A percentile compares a stretch with the other conserved stretches of the same genome.
phyloP scores from a whole-genome alignment of 2,329 filamentous ascomycete species.

The Chrysoporthe austroafricana region DNA sequence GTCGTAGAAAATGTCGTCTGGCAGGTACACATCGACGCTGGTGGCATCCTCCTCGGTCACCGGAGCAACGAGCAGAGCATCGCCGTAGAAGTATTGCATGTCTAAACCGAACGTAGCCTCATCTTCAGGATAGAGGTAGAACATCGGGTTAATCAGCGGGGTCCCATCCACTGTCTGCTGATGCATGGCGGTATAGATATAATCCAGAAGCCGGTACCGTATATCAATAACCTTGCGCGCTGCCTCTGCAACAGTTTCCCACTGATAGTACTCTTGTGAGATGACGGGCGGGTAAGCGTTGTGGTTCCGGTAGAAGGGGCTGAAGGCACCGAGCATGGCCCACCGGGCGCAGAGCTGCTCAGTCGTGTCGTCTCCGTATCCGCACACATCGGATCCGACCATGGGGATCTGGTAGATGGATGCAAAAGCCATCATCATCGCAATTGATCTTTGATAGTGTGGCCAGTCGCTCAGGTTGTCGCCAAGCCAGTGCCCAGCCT shows the following conservation, averaged over 20 bases:
- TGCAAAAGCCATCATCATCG: constrained; percentile 62
- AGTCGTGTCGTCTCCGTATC: constrained; percentile 69
- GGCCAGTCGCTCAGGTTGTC: constrained; percentile 62
- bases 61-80: constrained; percentile 49
- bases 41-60: constrained; percentile 50
- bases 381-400: constrained; percentile 76
- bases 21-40: constrained; percentile 50
- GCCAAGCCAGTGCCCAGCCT: constrained; percentile 66
- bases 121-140: constrained; percentile 67
- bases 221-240: constrained; percentile 69
- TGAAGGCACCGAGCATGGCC: constrained; percentile 73
- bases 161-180: constrained; percentile 64
- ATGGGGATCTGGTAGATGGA: constrained; percentile 71
- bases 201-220: constrained; percentile 73
- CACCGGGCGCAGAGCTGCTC: constrained; percentile 76
- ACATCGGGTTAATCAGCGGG: constrained; percentile 69
- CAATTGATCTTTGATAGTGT: constrained; percentile 62
- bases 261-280: constrained; percentile 75
- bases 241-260: constrained; percentile 62
- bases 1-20: constrained; percentile 53
- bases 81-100: constrained; percentile 52
- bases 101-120: constrained; percentile 45
- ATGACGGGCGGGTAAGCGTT: constrained; percentile 51
- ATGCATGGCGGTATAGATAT: constrained; percentile 73
- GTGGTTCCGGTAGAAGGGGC: constrained; percentile 78